phyloP scores from a whole-genome alignment of 2,329 filamentous ascomycete species.

The Gyromitra esculenta region DNA sequence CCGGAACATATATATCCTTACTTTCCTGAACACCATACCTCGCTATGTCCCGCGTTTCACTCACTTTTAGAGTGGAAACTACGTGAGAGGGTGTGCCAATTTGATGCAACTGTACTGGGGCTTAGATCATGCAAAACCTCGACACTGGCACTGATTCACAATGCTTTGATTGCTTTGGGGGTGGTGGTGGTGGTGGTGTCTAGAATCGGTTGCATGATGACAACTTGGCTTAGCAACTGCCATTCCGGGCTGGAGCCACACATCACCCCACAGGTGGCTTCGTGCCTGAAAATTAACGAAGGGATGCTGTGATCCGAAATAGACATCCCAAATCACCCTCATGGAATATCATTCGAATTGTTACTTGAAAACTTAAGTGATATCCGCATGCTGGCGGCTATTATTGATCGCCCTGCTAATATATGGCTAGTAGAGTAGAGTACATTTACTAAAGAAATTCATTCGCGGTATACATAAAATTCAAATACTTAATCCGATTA shows the following conservation, averaged over 20 bases:
- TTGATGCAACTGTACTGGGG: too few relatives aligned
- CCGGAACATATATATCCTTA: too few relatives aligned
- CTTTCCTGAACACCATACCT: too few relatives aligned
- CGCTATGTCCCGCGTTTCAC: too few relatives aligned
- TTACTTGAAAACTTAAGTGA: not conserved
- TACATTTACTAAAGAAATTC: not conserved
- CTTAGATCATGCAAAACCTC: not conserved
- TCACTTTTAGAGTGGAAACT: too few relatives aligned
- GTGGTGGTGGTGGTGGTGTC: not conserved
- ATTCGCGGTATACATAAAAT: constrained; percentile 4
- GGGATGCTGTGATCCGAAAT: not conserved
- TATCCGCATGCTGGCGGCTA: too few relatives aligned
- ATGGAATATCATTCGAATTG: not conserved
- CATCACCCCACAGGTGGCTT: not conserved
- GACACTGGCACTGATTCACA: not conserved
- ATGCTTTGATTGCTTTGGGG: not conserved
- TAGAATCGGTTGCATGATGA: not conserved
- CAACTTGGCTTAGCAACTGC: not conserved
- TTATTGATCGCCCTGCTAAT: not conserved
- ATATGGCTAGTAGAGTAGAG: not conserved
- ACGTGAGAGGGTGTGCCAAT: too few relatives aligned
- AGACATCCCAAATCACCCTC: not conserved
- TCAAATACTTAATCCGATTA: not conserved
- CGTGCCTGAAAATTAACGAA: not conserved
- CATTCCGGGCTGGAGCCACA: not conserved